Evolutionary conservation across 202 grass and related monocot species (phyloP), one percentile per base, ranked within the genome.

Genomic region (Digitaria exilis): DNA sequence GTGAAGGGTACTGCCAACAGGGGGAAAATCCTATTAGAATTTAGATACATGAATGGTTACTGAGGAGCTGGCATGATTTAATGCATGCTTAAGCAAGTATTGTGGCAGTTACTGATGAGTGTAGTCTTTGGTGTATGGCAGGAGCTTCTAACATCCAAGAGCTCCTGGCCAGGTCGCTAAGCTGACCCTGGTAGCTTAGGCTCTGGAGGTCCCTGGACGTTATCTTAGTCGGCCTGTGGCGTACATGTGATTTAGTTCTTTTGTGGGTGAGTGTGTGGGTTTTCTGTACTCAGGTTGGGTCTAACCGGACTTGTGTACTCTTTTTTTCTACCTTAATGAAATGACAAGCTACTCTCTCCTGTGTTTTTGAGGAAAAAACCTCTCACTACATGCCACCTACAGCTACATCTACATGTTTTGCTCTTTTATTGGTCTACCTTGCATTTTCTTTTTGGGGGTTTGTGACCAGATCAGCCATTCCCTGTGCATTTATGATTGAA

Each of bases 21-120:
- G 44, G 21, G 25, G 43, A 82, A 77, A 37, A 34, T 6, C 32
- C 10, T 14, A 11, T n/a, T 71, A 51, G 7, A n/a, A n/a, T n/a
- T n/a, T n/a, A n/a, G n/a, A 84, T 22, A 73, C 80, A 75, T 77
- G 64, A 68, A 78, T 78, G 46, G 17, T 9, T 14, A 31, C 42
- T 57, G 34, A 49, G 29, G 58, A 60, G 50, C 58, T 45, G 56
- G 4, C 76, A 78, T 4, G 4, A 28, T 18, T 72, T 72, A 41
- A 14, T 79, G 5, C 49, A 73, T 66, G 59, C 17, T 68, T 44
- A 66, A 79, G 51, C 57, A 65, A 52, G 18, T 52, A 21, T 52
- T 52, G 49, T 52, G 49, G 18, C 49, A 52, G 15, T 19, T 5
- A 39, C 37, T 39, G 3, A 39, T 39, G 37, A 39, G 37, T 39